A percentile compares a stretch with the other conserved stretches of the same genome.
Evolutionary conservation across 148 eudicot species (phyloP).

Genomic region (Heliosperma pusillum): DNA sequence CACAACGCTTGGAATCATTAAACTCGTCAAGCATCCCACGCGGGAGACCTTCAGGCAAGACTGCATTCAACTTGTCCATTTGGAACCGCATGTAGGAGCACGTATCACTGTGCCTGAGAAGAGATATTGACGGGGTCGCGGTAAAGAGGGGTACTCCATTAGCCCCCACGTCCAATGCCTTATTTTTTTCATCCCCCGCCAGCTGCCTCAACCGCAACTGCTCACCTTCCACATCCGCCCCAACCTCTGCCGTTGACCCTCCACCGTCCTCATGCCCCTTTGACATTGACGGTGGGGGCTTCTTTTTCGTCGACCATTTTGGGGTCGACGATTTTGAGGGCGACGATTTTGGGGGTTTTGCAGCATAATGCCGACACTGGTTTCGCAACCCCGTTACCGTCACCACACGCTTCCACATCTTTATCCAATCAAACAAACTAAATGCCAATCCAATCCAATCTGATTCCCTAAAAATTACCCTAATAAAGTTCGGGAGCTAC

Average conservation of each 20-base stretch:
- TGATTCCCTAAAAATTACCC: background rate
- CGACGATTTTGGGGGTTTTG: constrained; percentile 39
- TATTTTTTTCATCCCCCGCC: constrained; percentile 58
- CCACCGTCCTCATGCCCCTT: constrained; percentile 30
- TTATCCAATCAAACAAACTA: background rate
- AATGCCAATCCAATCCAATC: no score
- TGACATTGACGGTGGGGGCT: constrained; percentile 11
- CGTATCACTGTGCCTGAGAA: constrained; percentile 42
- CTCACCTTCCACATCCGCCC: constrained; percentile 32
- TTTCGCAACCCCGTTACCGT: constrained; percentile 22
- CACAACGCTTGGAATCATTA: constrained; percentile 63
- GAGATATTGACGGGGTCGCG: constrained; percentile 40
- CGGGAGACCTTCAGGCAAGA: constrained; percentile 87
- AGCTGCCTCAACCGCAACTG: constrained; percentile 39
- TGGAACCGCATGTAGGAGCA: constrained; percentile 55
- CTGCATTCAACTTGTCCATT: constrained; percentile 51
- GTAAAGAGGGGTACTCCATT: constrained; percentile 70
- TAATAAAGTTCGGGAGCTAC: no score
- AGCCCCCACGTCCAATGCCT: constrained; percentile 80
- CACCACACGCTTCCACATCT: constrained; percentile 53
- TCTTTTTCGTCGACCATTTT: no score
- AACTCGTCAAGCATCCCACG: constrained; percentile 80
- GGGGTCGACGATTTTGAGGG: no score
- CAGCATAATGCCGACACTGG: constrained; percentile 25
- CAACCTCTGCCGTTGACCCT: constrained; percentile 29